Evolutionary conservation across 106 monocot genomes (phyloP), one percentile per base, ranked within the genome.

Genomic region (Acorus calamus): DNA sequence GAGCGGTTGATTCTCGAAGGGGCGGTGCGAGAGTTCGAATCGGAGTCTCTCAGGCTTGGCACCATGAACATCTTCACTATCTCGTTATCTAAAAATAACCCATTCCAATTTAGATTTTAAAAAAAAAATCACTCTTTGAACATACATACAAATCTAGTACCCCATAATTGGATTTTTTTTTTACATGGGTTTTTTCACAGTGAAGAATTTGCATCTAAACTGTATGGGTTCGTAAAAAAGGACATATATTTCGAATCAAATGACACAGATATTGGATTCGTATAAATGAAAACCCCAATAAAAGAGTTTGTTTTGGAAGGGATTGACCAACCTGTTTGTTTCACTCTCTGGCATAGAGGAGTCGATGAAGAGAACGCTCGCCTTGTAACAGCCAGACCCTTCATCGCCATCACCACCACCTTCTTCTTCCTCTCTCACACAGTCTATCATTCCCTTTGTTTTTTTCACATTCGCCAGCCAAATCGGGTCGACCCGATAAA

Each of bases 41-140:
- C 4, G 0, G 61, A 65, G 9, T 49, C 45, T 71, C 52, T 65
- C 48, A 53, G 11, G 60, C 11, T 69, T 8, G 94, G 84, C 47
- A 72, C 59, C n/a, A 61, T 73, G 90, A 96, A 96, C 94, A 96
- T 96, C 55, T 83, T 77, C 52, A 96, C 94, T 51, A 90, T 96
- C 50, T 96, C 94, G 56, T 85, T 87, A 56, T 90, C 94, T 90
- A 54, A n/a, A 66, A 8, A 77, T 56, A 8, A 6, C 3, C 61
- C 3, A 56, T 48, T 56, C 10, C 61, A 9, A 61, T 14, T 6
- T 2, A 44, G 6, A 8, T 2, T 51, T 43, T 42, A n/a, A 8
- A 56, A 41, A 4, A 71, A 71, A 56, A 3, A 2, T 28, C 28
- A 28, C 28, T 28, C 28, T 28, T 28, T 28, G 0, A 28, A 28